Base-by-base conservation (phyloP, 2,329 filamentous ascomycete genomes). In the Penicillium capsulatum region DNA sequence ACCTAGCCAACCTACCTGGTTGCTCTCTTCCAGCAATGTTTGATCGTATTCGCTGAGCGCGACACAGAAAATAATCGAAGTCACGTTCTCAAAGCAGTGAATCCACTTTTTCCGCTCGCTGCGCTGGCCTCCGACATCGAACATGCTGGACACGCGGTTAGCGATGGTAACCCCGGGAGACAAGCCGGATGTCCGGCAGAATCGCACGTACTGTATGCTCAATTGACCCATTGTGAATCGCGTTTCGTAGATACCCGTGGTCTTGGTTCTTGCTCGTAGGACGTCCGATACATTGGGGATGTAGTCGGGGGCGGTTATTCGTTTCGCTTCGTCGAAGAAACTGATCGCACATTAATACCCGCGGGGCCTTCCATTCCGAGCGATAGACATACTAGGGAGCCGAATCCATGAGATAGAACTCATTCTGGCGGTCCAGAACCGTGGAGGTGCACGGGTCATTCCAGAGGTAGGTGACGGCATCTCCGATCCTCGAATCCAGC, bases 61-160 rank as follows among this genome's bases (percentile, higher is more conserved):
- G 47, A 98, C 92, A 61, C 92, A 98, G 69, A 98, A 98, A 54
- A 98, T 98, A 66, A 98, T 98, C 3, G 92, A 97, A 30, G 92
- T 98, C 58, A 98, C 92, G 58, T 97, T 97, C 67, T 98, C 92
- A 66, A 98, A 98, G 72, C 92, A 98, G 70, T 98, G 92, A 62
- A 98, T 98, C 92, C 92, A 98, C 72, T 98, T 98, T 75, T 98
- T 98, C 48, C 92, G 80, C 69, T 98, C 92, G 66, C 91, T 97
- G 62, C 92, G 77, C 69, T 98, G 92, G 16, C 92, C 92, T 48
- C 92, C 92, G 3, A 98, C 92, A 65, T 98, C 92, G 63, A 98
- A 98, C 92, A 98, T 98, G 72, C 91, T 97, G 61, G 40, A 9
- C 27, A 17, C 13, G 14, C 14, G 31, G 42, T 58, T 36, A 57